Base-by-base conservation (phyloP, 176 grass and related monocot species). In the Triticum aestivum region DNA sequence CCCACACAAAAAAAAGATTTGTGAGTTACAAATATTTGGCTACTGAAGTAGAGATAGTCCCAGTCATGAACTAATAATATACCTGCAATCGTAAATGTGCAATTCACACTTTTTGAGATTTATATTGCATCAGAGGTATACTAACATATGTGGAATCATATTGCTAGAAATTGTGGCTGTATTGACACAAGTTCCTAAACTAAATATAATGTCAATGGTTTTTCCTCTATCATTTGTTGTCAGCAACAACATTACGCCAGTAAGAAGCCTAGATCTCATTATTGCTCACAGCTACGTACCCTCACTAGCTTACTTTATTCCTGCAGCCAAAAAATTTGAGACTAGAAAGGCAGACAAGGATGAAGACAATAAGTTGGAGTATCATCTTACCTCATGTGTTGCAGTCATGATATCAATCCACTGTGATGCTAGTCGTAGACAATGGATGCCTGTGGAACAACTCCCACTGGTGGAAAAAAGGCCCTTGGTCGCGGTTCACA, bases 301-400 rank as follows among this genome's bases (percentile, higher is more conserved):
- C 58, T 73, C 33, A 80, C 58, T 75, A 56, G 26, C 45, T 35
- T 84, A 37, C 23, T 75, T 51, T 9, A 14, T 78, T 54, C 52
- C 3, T 82, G 77, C 68, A 91, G 90, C 78, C 24, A 84, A 39
- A 78, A 75, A 75, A 35, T 44, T 69, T 5, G 73, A 91, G 65
- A 85, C 77, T 8, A 87, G 82, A 81, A 81, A 18, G 5, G 51
- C 26, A 65, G 73, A 87, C 56, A 92, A 86, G 45, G 85, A 92
- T 81, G 20, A 34, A 73, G 70, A 84, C 32, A 72, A 88, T 83
- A 87, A 4, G 44, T 4, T 45, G 44, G 91, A 93, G 78, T 89
- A 91, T 84, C 67, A 89, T 80, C 73, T 91, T 69, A 75, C 84
- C 15, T 81, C 82, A 21, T 92, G 7, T 77, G 64, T 92, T 86